Conservation (phyloP, 2,329 filamentous ascomycete genomes). For the Fusarium transvaalense region DNA sequence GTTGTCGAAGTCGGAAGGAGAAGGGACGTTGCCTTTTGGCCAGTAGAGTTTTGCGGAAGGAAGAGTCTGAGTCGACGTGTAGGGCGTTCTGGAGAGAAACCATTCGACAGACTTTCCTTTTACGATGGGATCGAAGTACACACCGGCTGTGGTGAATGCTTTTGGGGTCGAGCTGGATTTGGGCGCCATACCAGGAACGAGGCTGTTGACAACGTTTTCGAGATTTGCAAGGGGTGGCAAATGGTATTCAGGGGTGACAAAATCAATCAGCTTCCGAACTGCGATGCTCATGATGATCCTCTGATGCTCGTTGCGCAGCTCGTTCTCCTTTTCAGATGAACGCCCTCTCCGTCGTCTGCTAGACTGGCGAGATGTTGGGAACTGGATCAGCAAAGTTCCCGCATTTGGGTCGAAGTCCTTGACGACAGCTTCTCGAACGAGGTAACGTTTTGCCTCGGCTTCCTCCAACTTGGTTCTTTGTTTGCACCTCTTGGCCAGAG, state of each 20-base stretch:
- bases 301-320: slow-evolving; percentile 52
- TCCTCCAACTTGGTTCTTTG: slow-evolving; percentile 60
- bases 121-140: slow-evolving; percentile 55
- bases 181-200: slow-evolving; percentile 61
- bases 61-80: slow-evolving; percentile 55
- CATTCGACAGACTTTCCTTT: slow-evolving; percentile 50
- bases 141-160: slow-evolving; percentile 57
- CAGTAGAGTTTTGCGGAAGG: slow-evolving; percentile 46
- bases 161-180: slow-evolving; percentile 48
- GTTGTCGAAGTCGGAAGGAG: slow-evolving; percentile 17
- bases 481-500: slow-evolving; percentile 67
- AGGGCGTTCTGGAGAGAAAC: slow-evolving; percentile 62
- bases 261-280: slow-evolving; percentile 62
- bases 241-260: slow-evolving; percentile 64
- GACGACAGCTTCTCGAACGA: slow-evolving; percentile 62
- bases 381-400: slow-evolving; percentile 61
- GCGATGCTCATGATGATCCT: slow-evolving; percentile 61
- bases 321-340: slow-evolving; percentile 42
- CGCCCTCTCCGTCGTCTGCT: slow-evolving; percentile 41
- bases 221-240: slow-evolving; percentile 59
- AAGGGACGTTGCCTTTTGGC: slow-evolving; percentile 35
- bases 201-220: slow-evolving; percentile 59
- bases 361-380: slow-evolving; percentile 51
- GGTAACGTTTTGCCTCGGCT: slow-evolving; percentile 65
- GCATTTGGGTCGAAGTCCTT: slow-evolving; percentile 61